Evolutionary conservation across 345 rosid genomes (phyloP).

Genomic region (Syzygium grande): DNA sequence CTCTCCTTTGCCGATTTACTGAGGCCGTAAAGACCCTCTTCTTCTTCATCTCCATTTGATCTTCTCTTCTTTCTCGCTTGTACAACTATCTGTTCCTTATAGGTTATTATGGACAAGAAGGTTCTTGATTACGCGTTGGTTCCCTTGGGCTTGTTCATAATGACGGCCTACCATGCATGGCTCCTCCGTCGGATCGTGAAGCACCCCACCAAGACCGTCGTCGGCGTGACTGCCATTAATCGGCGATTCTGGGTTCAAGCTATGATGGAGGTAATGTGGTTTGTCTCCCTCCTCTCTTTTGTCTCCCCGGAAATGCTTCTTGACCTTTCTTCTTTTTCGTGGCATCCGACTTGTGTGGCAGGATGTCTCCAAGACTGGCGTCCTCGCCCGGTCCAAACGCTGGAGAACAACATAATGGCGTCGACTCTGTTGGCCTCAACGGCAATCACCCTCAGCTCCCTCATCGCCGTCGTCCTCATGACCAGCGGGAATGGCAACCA

Average conservation of each 20-base stretch:
- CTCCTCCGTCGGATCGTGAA: conserved; percentile 49
- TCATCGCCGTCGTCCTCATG: conserved; percentile 71
- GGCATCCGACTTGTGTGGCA: conserved; percentile 72
- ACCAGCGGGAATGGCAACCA: conserved; percentile 50
- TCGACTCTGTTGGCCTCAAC: conserved; percentile 85
- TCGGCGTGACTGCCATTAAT: conserved; percentile 68
- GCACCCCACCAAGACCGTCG: conserved; percentile 55
- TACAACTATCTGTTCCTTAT: background rate
- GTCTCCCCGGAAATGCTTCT: conserved; percentile 35
- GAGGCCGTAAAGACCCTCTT: background rate
- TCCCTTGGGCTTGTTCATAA: conserved; percentile 43
- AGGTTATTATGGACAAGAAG: conserved; percentile 27
- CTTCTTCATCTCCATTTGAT: background rate
- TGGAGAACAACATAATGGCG: conserved; percentile 96
- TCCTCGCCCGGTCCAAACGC: conserved; percentile 78
- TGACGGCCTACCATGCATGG: conserved; percentile 63
- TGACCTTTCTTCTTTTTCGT: conserved; percentile 53
- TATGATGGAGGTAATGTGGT: conserved; percentile 69
- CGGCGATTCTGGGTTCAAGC: conserved; percentile 85
- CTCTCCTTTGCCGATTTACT: background rate
- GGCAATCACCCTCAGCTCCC: conserved; percentile 85
- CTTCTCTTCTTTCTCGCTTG: background rate
- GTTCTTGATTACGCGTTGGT: conserved; percentile 52
- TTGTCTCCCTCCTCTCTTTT: background rate
- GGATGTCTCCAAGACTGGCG: conserved; percentile 87